A percentile compares a stretch with the other conserved stretches of the same genome.
Conservation (phyloP, 352 stramenopile species). For the Pythium scleroteichum region DNA sequence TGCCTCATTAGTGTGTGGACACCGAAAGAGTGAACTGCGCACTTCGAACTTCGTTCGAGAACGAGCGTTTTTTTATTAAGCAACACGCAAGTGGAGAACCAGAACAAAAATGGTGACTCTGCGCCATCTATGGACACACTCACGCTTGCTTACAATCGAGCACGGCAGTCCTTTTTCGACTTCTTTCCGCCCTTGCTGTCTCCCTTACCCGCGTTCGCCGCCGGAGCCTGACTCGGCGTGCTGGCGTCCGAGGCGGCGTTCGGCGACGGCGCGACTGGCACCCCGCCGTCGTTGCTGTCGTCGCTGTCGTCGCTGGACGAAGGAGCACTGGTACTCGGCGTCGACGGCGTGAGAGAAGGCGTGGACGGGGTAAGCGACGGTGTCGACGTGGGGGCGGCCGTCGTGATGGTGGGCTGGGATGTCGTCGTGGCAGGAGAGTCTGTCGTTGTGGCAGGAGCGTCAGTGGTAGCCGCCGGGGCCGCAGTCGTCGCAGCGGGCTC, state of each 20-base stretch:
- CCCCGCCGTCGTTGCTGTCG: not conserved
- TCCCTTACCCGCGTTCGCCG: not conserved
- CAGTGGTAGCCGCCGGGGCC: slow-evolving; percentile 14
- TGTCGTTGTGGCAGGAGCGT: slow-evolving; percentile 14
- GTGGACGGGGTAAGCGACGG: not conserved
- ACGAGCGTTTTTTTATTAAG: too few relatives aligned
- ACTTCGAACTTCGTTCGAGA: too few relatives aligned
- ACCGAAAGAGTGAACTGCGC: too few relatives aligned
- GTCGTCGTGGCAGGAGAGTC: slow-evolving; percentile 9
- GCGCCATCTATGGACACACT: slow-evolving; percentile 1
- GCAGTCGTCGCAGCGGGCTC: slow-evolving; percentile 19
- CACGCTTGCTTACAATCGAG: not conserved
- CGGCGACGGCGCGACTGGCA: not conserved
- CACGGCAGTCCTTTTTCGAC: slow-evolving; percentile 16
- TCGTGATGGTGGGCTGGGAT: not conserved
- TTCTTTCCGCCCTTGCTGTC: slow-evolving; percentile 1
- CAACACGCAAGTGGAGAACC: not conserved
- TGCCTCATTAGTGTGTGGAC: too few relatives aligned
- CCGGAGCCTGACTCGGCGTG: not conserved
- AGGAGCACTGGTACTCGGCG: not conserved
- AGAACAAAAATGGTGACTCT: slow-evolving; percentile 1
- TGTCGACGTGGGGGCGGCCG: not conserved
- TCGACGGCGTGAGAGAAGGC: not conserved
- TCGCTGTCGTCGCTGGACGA: not conserved
- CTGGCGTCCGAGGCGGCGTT: slow-evolving; percentile 2